These are phyloP conservation scores for Tanacetum coccineum DNA, from an alignment of 129 eudicot species.

Conservation along the genomic window DNA sequence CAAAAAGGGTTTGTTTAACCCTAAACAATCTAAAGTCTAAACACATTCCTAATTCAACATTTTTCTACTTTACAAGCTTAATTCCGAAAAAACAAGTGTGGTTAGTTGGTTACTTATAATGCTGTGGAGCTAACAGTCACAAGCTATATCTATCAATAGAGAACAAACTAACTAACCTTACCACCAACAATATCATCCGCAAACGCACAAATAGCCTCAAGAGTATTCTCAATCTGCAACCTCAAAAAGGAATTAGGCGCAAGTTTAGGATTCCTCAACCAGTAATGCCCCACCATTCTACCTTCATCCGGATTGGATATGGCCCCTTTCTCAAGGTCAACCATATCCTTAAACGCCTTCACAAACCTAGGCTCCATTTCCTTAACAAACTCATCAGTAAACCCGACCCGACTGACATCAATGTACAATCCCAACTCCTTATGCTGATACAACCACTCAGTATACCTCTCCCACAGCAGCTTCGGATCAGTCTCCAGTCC, in stretches of 20 bases:
- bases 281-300: conserved; percentile 95
- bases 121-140: too few relatives aligned
- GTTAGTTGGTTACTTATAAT: too few relatives aligned
- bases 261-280: conserved; percentile 71
- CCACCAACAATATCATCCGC: conserved; percentile 63
- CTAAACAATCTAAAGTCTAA: too few relatives aligned
- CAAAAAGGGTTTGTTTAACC: too few relatives aligned
- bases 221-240: conserved; percentile 68
- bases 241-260: conserved; percentile 68
- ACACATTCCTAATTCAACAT: too few relatives aligned
- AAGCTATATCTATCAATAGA: too few relatives aligned
- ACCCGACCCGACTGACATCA: conserved; percentile 87
- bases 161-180: conserved; percentile 53
- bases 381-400: conserved; percentile 56
- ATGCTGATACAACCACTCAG: conserved; percentile 94
- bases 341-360: conserved; percentile 76
- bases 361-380: conserved; percentile 80
- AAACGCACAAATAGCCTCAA: conserved; percentile 58
- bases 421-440: conserved; percentile 82
- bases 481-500: conserved; percentile 55
- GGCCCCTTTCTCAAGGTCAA: conserved; percentile 76
- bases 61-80: too few relatives aligned
- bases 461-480: conserved; percentile 67
- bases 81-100: too few relatives aligned
- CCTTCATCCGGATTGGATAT: conserved; percentile 98